Percentiles rank a stretch among this genome's conserved stretches.
phyloP scores from a whole-genome alignment of 2,329 filamentous ascomycete genomes.

The Claviceps sp. region DNA sequence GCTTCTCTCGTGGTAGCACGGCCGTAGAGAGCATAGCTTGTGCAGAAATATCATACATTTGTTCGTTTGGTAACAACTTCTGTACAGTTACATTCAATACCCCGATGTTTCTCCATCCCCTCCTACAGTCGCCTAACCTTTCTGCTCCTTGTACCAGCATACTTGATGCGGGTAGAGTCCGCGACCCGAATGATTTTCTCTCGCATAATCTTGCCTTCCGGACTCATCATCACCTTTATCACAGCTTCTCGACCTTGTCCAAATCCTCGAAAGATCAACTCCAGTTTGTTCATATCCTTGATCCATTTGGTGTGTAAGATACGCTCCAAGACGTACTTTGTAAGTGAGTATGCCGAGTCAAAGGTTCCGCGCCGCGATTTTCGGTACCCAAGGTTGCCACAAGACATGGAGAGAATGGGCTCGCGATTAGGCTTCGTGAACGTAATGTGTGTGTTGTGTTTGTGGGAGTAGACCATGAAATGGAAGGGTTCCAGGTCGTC shows the following conservation, averaged over 20 bases:
- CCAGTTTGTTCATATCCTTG: conserved; percentile 60
- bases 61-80: not conserved
- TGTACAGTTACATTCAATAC: not conserved
- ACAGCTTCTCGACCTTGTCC: conserved; percentile 79
- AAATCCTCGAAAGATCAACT: conserved; percentile 75
- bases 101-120: not conserved
- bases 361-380: conserved; percentile 71
- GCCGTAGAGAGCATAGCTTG: conserved; percentile 20
- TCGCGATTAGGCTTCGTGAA: conserved; percentile 71
- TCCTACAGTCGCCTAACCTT: conserved; percentile 62
- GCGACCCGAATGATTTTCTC: conserved; percentile 65
- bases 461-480: conserved; percentile 73
- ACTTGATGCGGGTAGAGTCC: conserved; percentile 84
- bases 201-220: conserved; percentile 65
- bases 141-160: conserved; percentile 81
- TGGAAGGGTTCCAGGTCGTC: conserved; percentile 55
- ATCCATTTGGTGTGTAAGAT: conserved; percentile 73
- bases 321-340: conserved; percentile 68
- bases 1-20: conserved; percentile 4
- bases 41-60: conserved; percentile 23
- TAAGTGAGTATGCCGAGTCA: conserved; percentile 85
- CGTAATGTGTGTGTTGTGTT: conserved; percentile 93
- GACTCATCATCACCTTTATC: conserved; percentile 76
- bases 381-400: conserved; percentile 83
- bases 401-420: conserved; percentile 65